Evolutionary conservation across 2,329 filamentous ascomycete species (phyloP), one percentile per base, ranked within the genome.

Genomic region (Fusarium sp.): DNA sequence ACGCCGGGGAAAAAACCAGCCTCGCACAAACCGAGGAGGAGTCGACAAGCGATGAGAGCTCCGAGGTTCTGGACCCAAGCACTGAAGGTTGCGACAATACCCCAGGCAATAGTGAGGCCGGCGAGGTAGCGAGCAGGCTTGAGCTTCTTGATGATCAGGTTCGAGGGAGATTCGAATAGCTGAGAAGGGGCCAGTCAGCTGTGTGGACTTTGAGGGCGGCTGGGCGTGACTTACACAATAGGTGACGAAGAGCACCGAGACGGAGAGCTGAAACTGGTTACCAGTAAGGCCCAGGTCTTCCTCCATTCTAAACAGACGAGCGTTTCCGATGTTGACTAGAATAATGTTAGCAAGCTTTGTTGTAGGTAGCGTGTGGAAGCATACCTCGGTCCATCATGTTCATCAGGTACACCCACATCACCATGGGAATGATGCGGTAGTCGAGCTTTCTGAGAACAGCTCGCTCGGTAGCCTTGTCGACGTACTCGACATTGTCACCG

Each of bases 281-380:
- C 80, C 80, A 19, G 74, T 70, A 61, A 91, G 75, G 7, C 79
- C 76, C 3, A 90, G 76, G 53, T 89, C 87, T 48, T 83, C 75
- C 70, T 88, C 84, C 42, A 68, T 50, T 0, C 28, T 43, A 22
- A 68, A 67, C 2, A 89, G 76, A 7, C 82, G 78, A 15, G 86
- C 87, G 74, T 89, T 89, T 34, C 86, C 86, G 45, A 91, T 91
- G 69, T 90, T 91, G 39, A 89, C 86, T 88, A 57, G 82, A 83
- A 7, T 1, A 19, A 2, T 36, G 8, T 59, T 9, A 57, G 39
- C 36, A 19, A 29, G 7, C 0, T 12, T 3, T 7, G 13, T 6
- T 3, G 3, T 2, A 0, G 12, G 5, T 0, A 7, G 8, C 3
- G 7, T 11, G 8, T 6, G 9, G 3, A 12, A 34, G 5, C 57